These are phyloP conservation scores for Cladophialophora exuberans DNA, from an alignment of 2,329 filamentous ascomycete species.

Conservation along the genomic window DNA sequence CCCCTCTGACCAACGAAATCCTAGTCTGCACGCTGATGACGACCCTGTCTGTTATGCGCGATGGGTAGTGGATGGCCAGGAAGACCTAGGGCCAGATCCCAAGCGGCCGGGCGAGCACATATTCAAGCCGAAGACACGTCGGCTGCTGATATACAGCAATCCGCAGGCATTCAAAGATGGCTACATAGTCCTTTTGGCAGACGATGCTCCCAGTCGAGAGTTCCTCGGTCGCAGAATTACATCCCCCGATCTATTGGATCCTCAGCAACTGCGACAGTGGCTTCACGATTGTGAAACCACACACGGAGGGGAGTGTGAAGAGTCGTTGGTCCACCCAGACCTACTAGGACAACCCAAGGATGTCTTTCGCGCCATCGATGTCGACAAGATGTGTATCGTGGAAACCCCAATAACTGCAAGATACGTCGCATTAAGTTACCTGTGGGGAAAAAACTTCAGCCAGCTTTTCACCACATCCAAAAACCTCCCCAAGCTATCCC, in stretches of 20 bases:
- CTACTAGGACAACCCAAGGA: conserved; percentile 27
- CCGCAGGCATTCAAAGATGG: conserved; percentile 36
- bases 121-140: conserved; percentile 28
- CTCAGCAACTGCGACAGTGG: conserved; percentile 29
- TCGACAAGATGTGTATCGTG: conserved; percentile 33
- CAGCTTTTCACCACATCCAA: conserved; percentile 33
- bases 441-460: conserved; percentile 35
- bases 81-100: conserved; percentile 26
- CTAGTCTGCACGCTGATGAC: conserved; percentile 27
- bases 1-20: conserved; percentile 32
- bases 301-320: conserved; percentile 33
- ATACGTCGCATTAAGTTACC: conserved; percentile 35
- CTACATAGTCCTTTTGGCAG: conserved; percentile 35
- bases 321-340: conserved; percentile 32
- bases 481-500: conserved; percentile 30
- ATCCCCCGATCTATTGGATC: conserved; percentile 31
- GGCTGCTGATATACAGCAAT: conserved; percentile 33
- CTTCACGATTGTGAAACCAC: conserved; percentile 29
- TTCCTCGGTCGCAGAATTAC: conserved; percentile 32
- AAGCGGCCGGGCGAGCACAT: conserved; percentile 22
- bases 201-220: conserved; percentile 30
- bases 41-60: conserved; percentile 31
- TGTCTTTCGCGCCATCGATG: conserved; percentile 33
- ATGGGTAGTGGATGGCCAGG: conserved; percentile 35
- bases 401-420: conserved; percentile 27